phyloP scores from a whole-genome alignment of 768 basidiomycete genomes.

The Clathrus columnatus region DNA sequence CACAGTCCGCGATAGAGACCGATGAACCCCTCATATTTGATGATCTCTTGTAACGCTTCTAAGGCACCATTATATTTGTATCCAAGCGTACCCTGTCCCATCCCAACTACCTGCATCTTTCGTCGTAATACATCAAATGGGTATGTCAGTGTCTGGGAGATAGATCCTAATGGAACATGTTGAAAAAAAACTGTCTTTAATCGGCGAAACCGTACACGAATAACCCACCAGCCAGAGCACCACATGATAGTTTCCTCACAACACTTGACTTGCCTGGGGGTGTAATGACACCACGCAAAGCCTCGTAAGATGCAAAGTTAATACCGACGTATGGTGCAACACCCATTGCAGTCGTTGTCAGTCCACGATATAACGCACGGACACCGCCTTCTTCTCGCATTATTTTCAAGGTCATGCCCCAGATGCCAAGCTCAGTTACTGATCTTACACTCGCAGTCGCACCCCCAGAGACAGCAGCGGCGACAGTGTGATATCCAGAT shows the following conservation, averaged over 20 bases:
- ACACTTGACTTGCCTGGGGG: slow-evolving; percentile 72
- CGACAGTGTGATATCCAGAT: slow-evolving; percentile 40
- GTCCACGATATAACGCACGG: slow-evolving; percentile 76
- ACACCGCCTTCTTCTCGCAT: slow-evolving; percentile 89
- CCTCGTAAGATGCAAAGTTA: slow-evolving; percentile 93
- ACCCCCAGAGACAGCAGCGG: slow-evolving; percentile 11
- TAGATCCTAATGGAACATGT: slow-evolving; percentile 45
- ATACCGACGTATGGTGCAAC: slow-evolving; percentile 76
- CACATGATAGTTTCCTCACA: slow-evolving; percentile 68
- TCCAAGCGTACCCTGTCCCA: slow-evolving; percentile 46
- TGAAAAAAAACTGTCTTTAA: slow-evolving; percentile 11
- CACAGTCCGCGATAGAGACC: slow-evolving; percentile 83
- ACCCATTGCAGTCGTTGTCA: slow-evolving; percentile 76
- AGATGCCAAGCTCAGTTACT: slow-evolving; percentile 55
- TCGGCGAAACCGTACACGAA: not conserved
- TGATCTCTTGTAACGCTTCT: slow-evolving; percentile 62
- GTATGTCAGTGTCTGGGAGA: slow-evolving; percentile 91
- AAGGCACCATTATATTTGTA: slow-evolving; percentile 73
- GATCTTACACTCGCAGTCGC: slow-evolving; percentile 5
- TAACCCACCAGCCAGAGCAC: slow-evolving; percentile 70
- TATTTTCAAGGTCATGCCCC: slow-evolving; percentile 87
- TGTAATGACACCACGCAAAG: slow-evolving; percentile 62
- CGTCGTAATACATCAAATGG: slow-evolving; percentile 91
- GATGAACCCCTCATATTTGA: slow-evolving; percentile 62
- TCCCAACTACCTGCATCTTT: slow-evolving; percentile 92